These are phyloP conservation scores for Penicillium sp. DNA, from an alignment of 2,329 filamentous ascomycete species.

Conservation along the genomic window DNA sequence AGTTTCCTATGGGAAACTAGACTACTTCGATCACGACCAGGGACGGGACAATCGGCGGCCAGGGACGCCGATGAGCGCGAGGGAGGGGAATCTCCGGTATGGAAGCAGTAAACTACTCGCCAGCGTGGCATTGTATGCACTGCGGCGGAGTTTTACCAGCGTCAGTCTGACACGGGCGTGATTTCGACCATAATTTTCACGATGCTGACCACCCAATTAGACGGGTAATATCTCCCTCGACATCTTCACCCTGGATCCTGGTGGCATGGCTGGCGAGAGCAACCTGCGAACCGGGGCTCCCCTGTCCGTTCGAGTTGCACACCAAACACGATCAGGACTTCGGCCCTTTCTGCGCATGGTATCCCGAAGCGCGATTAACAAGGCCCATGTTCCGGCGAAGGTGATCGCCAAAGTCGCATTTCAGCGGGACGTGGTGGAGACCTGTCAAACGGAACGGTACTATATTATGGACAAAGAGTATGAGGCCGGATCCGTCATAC, in stretches of 20 bases:
- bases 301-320: constrained; percentile 29
- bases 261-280: constrained; percentile 26
- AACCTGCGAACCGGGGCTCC: constrained; percentile 25
- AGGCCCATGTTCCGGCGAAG: constrained; percentile 34
- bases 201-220: constrained; percentile 19
- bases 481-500: constrained; percentile 36
- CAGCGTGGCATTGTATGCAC: constrained; percentile 35
- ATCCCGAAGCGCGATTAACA: constrained; percentile 35
- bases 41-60: constrained; percentile 14
- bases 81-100: constrained; percentile 30
- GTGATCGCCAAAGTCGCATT: constrained; percentile 35
- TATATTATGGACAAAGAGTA: constrained; percentile 34
- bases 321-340: constrained; percentile 32
- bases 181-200: neutral
- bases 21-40: constrained; percentile 31
- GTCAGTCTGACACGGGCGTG: constrained; percentile 21
- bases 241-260: constrained; percentile 36
- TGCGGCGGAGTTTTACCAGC: constrained; percentile 34
- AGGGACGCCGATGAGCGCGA: constrained; percentile 27
- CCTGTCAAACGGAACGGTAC: constrained; percentile 30
- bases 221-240: constrained; percentile 34
- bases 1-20: constrained; percentile 28
- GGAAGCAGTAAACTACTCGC: constrained; percentile 36
- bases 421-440: constrained; percentile 28
- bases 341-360: constrained; percentile 33